These are phyloP conservation scores for Gelatoporia subvermispora DNA, from an alignment of 768 basidiomycete genomes.

Conservation along the genomic window DNA sequence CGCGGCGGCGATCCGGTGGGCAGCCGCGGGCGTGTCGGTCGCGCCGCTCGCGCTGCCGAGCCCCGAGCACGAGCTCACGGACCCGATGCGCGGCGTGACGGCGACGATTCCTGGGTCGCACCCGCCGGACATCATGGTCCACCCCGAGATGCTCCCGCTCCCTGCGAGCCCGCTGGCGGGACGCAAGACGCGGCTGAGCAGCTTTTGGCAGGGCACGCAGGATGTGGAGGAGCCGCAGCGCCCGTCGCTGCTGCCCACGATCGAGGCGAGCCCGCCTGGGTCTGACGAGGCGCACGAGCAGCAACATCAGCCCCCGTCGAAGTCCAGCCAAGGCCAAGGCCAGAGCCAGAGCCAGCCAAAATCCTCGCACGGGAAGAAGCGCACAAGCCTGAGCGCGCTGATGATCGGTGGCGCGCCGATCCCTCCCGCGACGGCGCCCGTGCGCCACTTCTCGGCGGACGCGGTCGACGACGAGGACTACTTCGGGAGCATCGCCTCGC, in stretches of 20 bases:
- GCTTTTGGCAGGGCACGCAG: slow-evolving; percentile 76
- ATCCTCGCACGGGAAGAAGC: neutral
- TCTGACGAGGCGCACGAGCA: slow-evolving; percentile 6
- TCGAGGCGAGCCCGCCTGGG: slow-evolving; percentile 24
- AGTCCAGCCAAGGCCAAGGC: neutral
- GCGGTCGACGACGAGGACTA: slow-evolving; percentile 24
- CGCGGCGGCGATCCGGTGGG: slow-evolving; percentile 82
- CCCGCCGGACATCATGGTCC: slow-evolving; percentile 22
- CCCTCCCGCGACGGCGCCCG: slow-evolving; percentile 26
- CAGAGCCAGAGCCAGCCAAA: neutral
- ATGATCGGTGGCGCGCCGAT: slow-evolving; percentile 7
- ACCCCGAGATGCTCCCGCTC: slow-evolving; percentile 23
- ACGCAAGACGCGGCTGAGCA: slow-evolving; percentile 54
- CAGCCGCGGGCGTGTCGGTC: slow-evolving; percentile 78
- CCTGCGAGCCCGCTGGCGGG: slow-evolving; percentile 33
- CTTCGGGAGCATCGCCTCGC: slow-evolving; percentile 19
- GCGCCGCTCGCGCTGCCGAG: slow-evolving; percentile 85
- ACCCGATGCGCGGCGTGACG: slow-evolving; percentile 78
- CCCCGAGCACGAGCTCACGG: slow-evolving; percentile 87
- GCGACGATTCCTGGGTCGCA: slow-evolving; percentile 64
- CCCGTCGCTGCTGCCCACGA: slow-evolving; percentile 16
- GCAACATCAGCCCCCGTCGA: neutral
- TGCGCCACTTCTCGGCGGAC: slow-evolving; percentile 7
- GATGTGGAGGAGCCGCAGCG: slow-evolving; percentile 44
- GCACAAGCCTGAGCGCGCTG: slow-evolving; percentile 3